phyloP scores from a whole-genome alignment of 108 stramenopile genomes.

The Cyclotella cryptica region DNA sequence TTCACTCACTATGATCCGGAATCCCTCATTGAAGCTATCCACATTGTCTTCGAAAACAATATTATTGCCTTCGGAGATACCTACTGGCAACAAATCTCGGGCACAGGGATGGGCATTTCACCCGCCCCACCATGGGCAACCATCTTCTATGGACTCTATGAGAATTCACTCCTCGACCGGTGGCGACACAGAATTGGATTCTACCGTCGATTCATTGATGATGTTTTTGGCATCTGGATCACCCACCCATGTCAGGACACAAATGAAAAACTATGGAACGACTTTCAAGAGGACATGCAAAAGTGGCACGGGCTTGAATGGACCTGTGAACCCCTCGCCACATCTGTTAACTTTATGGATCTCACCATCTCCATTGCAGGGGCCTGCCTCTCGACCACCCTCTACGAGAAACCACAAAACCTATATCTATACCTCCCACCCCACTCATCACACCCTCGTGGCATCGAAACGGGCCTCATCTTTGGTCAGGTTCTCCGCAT shows the following conservation, averaged over 20 bases:
- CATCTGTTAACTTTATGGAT: conserved; percentile 32
- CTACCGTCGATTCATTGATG: conserved; percentile 42
- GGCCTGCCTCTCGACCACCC: not conserved
- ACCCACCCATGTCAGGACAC: not conserved
- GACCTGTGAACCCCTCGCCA: conserved; percentile 3
- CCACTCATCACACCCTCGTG: not conserved
- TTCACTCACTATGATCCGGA: conserved; percentile 5
- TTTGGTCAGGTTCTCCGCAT: conserved; percentile 30
- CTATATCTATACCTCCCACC: conserved; percentile 22
- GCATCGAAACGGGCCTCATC: conserved; percentile 12
- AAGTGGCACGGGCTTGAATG: conserved; percentile 24
- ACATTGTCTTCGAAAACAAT: conserved; percentile 25
- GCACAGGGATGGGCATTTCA: conserved; percentile 38
- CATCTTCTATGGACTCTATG: conserved; percentile 32
- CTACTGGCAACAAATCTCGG: conserved; percentile 24
- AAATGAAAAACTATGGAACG: conserved; percentile 17
- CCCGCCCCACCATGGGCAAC: conserved; percentile 33
- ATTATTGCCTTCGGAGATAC: conserved; percentile 33
- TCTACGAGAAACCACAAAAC: conserved; percentile 23
- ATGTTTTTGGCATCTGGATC: conserved; percentile 41
- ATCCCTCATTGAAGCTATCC: conserved; percentile 28
- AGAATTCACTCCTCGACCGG: not conserved
- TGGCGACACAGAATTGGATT: not conserved
- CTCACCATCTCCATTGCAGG: conserved; percentile 22
- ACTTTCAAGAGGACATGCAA: conserved; percentile 20